Base-by-base conservation (phyloP, 1,284 basidiomycete species). In the Cutaneotrichosporon mucoides region DNA sequence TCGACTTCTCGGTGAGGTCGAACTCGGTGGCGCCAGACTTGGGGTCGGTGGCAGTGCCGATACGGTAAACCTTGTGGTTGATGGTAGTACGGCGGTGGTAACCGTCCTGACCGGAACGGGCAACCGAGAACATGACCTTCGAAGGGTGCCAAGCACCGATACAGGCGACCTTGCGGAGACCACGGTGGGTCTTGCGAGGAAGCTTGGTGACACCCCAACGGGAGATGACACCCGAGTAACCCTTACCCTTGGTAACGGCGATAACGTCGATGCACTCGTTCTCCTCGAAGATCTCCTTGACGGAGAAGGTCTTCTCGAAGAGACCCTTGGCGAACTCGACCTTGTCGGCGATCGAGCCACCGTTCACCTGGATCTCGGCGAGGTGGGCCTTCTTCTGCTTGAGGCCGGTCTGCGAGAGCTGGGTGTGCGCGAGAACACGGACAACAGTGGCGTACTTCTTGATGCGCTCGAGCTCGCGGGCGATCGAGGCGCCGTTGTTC, bases 341-440 rank as follows among this genome's bases (percentile, higher is more conserved):
- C 85, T 99, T 99, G 85, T 99, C 95, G 49, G 92, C 85, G 68
- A 98, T 80, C 46, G 90, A 90, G 66, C 96, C 96, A 81, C 96
- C 96, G 83, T 99, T 99, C 77, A 99, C 87, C 82, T 99, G 95
- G 79, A 99, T 95, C 85, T 99, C 96, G 94, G 98, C 98, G 57
- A 99, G 85, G 83, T 99, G 95, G 42, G 95, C 95, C 86, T 95
- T 99, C 91, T 99, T 99, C 84, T 99, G 96, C 76, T 85, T 86
- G 73, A 99, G 88, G 76, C 93, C 92, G 44, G 96, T 99, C 86
- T 96, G 94, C 83, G 90, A 87, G 80, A 97, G 91, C 81, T 95
- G 96, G 73, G 95, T 98, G 87, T 97, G 93, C 68, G 93, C 95
- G 69, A 99, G 90, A 69, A 99, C 91, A 83, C 96, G 94, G 79